Conservation (phyloP, 1,139 yeast genomes). For the Zhuliangozyma parablackwelliae region DNA sequence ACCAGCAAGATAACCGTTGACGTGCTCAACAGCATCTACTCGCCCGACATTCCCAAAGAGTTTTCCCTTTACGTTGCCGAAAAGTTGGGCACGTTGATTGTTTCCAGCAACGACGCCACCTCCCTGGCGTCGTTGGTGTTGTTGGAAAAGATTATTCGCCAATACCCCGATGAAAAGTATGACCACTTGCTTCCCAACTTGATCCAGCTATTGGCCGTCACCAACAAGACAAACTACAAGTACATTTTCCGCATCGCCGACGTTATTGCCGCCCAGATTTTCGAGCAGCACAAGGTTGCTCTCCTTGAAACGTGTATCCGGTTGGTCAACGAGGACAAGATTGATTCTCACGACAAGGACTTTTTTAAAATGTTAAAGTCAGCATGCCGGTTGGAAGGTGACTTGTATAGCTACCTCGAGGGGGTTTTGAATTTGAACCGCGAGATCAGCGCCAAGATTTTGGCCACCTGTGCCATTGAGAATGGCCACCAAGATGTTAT, state of each 20-base stretch:
- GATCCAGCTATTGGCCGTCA: constrained; percentile 9
- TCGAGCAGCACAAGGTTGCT: constrained; percentile 2
- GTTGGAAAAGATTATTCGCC: constrained; percentile 13
- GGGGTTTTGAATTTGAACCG: constrained; percentile 13
- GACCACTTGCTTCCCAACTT: constrained; percentile 7
- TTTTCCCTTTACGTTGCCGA: constrained; percentile 15
- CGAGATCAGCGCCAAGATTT: constrained; percentile 28
- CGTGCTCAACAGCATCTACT: constrained; percentile 22
- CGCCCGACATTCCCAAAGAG: constrained; percentile 13
- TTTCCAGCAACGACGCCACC: constrained; percentile 24
- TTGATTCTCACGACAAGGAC: constrained; percentile 7
- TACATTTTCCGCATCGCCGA: constrained; percentile 5
- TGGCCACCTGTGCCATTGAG: constrained; percentile 38
- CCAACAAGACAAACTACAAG: constrained; percentile 9
- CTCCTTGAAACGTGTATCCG: constrained; percentile 7
- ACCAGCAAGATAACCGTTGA: constrained; percentile 30
- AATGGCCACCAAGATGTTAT: constrained; percentile 28
- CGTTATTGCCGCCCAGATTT: constrained; percentile 4
- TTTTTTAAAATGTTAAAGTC: constrained; percentile 11
- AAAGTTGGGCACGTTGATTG: constrained; percentile 16
- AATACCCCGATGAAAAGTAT: constrained; percentile 1
- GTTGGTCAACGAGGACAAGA: constrained; percentile 10
- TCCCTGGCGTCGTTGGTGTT: constrained; percentile 22
- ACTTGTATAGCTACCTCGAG: constrained; percentile 9
- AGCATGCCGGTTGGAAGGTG: constrained; percentile 4